Conservation (phyloP, 2,329 filamentous ascomycete genomes). For the Fusarium subtropicale region DNA sequence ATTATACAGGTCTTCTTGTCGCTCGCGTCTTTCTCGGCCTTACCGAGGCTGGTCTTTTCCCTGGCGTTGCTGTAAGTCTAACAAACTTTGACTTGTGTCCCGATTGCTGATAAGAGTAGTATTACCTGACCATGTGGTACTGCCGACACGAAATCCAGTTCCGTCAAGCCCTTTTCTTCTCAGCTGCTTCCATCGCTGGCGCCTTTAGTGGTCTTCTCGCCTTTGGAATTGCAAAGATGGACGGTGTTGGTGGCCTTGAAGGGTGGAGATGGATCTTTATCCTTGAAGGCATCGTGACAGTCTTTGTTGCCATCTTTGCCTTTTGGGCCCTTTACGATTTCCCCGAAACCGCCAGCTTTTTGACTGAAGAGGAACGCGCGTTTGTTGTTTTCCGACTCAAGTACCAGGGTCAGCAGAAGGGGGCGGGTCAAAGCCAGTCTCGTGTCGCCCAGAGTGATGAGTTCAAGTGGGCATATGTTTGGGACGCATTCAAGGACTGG, state of each 20-base stretch:
- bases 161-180: conserved; percentile 80
- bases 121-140: conserved; percentile 70
- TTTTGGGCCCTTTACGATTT: conserved; percentile 85
- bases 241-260: conserved; percentile 68
- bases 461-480: conserved; percentile 81
- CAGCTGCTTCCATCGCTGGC: conserved; percentile 81
- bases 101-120: conserved; percentile 45
- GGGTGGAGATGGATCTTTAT: conserved; percentile 77
- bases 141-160: conserved; percentile 67
- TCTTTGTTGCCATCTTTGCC: conserved; percentile 72
- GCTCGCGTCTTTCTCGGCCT: conserved; percentile 71
- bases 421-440: conserved; percentile 22
- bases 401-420: conserved; percentile 64
- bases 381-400: conserved; percentile 78
- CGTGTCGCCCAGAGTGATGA: conserved; percentile 74
- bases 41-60: conserved; percentile 75
- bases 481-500: conserved; percentile 80
- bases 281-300: conserved; percentile 76
- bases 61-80: conserved; percentile 64
- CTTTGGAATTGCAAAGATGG: conserved; percentile 76
- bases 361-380: conserved; percentile 75
- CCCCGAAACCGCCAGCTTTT: conserved; percentile 80
- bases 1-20: conserved; percentile 60
- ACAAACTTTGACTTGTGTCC: not conserved
- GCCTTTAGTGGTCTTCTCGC: conserved; percentile 80